phyloP scores from a whole-genome alignment of 192 early-diverging fungal species.

The Entomortierella chlamydospora region DNA sequence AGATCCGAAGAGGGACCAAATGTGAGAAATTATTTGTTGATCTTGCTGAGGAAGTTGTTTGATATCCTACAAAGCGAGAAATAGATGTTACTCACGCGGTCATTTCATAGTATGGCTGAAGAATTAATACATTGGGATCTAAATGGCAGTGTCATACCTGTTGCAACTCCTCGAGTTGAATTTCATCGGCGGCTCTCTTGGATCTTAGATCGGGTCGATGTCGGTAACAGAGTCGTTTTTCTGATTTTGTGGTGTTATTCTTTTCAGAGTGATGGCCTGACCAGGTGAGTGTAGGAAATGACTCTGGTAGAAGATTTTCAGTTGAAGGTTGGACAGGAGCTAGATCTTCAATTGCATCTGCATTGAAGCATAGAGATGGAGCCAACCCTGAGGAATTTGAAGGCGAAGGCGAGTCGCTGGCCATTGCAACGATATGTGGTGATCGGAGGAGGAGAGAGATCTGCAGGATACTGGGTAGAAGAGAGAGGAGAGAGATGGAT shows the following conservation, averaged over 20 bases:
- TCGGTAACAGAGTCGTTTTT: slow-evolving; percentile 58
- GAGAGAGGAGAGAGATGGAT: not conserved
- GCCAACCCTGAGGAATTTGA: slow-evolving; percentile 10
- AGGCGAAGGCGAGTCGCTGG: slow-evolving; percentile 3
- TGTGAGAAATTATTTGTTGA: slow-evolving; percentile 71
- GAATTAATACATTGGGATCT: too few species aligned
- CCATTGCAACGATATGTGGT: not conserved
- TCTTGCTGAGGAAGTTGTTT: slow-evolving; percentile 63
- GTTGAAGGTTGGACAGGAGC: slow-evolving; percentile 30
- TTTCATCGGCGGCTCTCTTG: slow-evolving; percentile 55
- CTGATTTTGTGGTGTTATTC: slow-evolving; percentile 1
- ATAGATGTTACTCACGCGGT: too few species aligned
- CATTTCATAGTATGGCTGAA: too few species aligned
- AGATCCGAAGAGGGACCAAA: slow-evolving; percentile 78
- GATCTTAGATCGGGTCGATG: slow-evolving; percentile 62
- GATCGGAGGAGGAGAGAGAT: not conserved
- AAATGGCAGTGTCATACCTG: slow-evolving; percentile 56
- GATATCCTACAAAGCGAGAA: slow-evolving; percentile 56
- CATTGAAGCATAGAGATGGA: slow-evolving; percentile 41
- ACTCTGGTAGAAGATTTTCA: slow-evolving; percentile 19
- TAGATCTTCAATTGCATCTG: slow-evolving; percentile 34
- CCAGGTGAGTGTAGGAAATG: slow-evolving; percentile 35
- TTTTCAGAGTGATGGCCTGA: slow-evolving; percentile 13
- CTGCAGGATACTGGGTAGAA: not conserved
- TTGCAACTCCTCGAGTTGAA: slow-evolving; percentile 56